Base-by-base conservation (phyloP, 1,284 basidiomycete genomes). In the Irpex lacteus region DNA sequence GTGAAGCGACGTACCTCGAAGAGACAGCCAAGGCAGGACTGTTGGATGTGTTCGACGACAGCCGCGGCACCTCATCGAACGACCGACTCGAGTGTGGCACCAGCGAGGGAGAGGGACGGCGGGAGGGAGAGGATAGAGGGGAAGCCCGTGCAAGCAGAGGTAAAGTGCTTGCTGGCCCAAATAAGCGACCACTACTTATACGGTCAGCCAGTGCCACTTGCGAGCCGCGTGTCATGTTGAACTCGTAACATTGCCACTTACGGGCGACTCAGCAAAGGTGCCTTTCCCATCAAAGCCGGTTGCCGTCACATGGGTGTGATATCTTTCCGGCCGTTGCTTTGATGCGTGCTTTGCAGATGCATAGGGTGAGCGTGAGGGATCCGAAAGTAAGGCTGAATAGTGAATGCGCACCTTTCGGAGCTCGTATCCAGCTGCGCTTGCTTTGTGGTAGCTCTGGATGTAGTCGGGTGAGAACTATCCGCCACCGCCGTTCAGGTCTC, bases 291-390 rank as follows among this genome's bases (percentile, higher is more conserved):
- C 53, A 26, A 13, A 55, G n/a, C 53, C 11, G 19, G 18, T 26
- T 19, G 13, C 53, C 11, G 32, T 34, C 18, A 55, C 32, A 34
- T 13, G 26, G 3, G 18, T n/a, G 13, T 71, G 53, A 82, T 40
- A 75, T 71, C 66, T 75, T 77, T 72, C 87, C 86, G 5, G 70
- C 64, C 60, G 74, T 77, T 1, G 72, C 40, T 47, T 47, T 34
- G 32, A 34, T 34, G 32, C 32, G 32, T 34, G 32, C 32, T 34
- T 34, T 34, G 32, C 32, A 34, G 6, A 34, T 34, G 32, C 6
- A 34, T 34, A 32, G 32, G 32, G 32, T 34, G 32, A 34, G 32
- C 32, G 32, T 34, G 32, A 34, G 32, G 5, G 32, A 34, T 34
- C 32, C 32, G 32, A 34, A 34, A n/a, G 32, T 34, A 34, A 34